Evolutionary conservation across 352 stramenopile species (phyloP).

Genomic region (Discostella stelligera): DNA sequence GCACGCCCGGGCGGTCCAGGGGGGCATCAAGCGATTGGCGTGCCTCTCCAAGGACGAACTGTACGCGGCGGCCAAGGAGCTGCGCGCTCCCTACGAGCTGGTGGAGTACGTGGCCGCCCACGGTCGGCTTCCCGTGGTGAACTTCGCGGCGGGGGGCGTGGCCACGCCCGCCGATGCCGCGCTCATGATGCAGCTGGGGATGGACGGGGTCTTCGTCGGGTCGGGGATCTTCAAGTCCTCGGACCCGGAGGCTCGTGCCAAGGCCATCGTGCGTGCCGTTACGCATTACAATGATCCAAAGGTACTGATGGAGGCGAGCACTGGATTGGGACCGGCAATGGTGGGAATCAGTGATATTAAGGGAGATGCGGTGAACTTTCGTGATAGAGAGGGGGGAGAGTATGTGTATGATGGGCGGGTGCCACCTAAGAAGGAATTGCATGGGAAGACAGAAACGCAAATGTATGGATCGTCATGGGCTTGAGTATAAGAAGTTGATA

Average conservation of each 20-base stretch:
- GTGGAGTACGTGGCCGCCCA: slow-evolving; percentile 90
- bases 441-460: slow-evolving; percentile 84
- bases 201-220: slow-evolving; percentile 98
- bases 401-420: slow-evolving; percentile 73
- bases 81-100: slow-evolving; percentile 91
- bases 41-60: slow-evolving; percentile 96
- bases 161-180: slow-evolving; percentile 96
- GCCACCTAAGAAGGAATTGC: slow-evolving; percentile 82
- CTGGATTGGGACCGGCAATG: slow-evolving; percentile 94
- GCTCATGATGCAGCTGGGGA: slow-evolving; percentile 98
- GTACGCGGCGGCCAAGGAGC: slow-evolving; percentile 95
- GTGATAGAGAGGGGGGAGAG: slow-evolving; percentile 91
- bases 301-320: slow-evolving; percentile 95
- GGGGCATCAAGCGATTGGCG: slow-evolving; percentile 89
- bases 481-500: too few relatives aligned
- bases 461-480: slow-evolving; percentile 86
- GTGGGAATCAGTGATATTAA: slow-evolving; percentile 97
- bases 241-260: slow-evolving; percentile 91
- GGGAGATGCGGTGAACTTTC: slow-evolving; percentile 93
- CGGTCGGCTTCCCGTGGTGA: slow-evolving; percentile 93
- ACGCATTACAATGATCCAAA: slow-evolving; percentile 98
- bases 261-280: slow-evolving; percentile 94
- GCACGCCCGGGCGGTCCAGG: slow-evolving; percentile 90
- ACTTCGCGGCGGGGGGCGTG: slow-evolving; percentile 97
- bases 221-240: slow-evolving; percentile 96